Conservation (phyloP, 2,329 filamentous ascomycete species). For the Bipolaris oryzae region DNA sequence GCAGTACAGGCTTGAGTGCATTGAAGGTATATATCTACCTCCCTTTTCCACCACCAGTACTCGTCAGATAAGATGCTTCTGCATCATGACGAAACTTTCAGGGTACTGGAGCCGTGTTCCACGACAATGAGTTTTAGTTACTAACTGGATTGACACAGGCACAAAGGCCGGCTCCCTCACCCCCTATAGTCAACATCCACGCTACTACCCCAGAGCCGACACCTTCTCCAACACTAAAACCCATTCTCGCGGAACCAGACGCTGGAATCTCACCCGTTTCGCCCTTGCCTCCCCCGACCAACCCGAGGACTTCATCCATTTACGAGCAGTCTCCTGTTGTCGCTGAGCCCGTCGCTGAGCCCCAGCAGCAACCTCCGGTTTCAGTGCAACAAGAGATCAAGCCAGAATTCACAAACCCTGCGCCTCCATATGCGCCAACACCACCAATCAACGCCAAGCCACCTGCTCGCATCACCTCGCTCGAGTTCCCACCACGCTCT, state of each 20-base stretch:
- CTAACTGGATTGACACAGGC: constrained; percentile 17
- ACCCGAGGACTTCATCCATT: constrained; percentile 32
- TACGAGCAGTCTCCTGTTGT: constrained; percentile 25
- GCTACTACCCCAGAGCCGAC: constrained; percentile 41
- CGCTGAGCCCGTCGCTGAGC: background rate
- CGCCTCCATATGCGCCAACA: constrained; percentile 6
- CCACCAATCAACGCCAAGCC: constrained; percentile 7
- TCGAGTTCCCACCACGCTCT: constrained; percentile 13
- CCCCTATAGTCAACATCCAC: constrained; percentile 23
- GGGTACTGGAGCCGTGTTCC: constrained; percentile 13
- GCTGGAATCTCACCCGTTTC: constrained; percentile 31
- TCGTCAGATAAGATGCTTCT: constrained; percentile 24
- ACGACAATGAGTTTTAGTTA: background rate
- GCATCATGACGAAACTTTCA: constrained; percentile 12
- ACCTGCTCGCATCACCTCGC: constrained; percentile 16
- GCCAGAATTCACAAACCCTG: background rate
- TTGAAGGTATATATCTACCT: constrained; percentile 44
- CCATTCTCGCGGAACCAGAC: constrained; percentile 20
- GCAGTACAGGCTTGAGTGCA: constrained; percentile 46
- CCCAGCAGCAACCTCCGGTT: constrained; percentile 5
- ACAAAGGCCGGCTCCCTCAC: constrained; percentile 28
- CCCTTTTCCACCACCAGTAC: constrained; percentile 29
- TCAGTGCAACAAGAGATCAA: background rate
- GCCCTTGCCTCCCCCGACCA: constrained; percentile 23
- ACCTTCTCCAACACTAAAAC: constrained; percentile 33